Evolutionary conservation across 345 rosid species (phyloP), one percentile per base, ranked within the genome.

Genomic region (Noccaea caerulescens): DNA sequence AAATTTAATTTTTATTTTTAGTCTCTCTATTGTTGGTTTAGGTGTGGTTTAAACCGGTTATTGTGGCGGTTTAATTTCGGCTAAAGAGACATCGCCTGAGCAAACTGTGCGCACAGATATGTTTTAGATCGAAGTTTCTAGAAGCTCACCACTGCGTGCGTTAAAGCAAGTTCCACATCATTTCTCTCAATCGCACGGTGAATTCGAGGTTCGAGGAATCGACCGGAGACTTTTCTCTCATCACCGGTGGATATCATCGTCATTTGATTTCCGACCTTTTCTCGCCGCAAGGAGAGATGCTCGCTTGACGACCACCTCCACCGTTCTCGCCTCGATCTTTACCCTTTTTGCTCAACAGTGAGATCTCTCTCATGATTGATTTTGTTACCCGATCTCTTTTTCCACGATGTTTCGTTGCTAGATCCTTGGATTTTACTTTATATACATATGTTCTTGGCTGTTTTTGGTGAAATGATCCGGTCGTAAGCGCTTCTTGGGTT

Each of bases 51-150:
- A 33, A 69, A 36, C 27, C 56, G 72, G 72, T 56, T 57, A 30
- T 0, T n/a, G 1, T 9, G 0, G 9, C 38, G 75, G 69, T 69
- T 69, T 6, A 27, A 41, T 47, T 13, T 9, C 61, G 75, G 79
- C 70, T 76, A 6, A 27, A 27, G 30, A 27, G 30, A 27, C 39
- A 47, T 51, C 23, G 37, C 55, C 71, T 69, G 74, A 68, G 64
- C 63, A 44, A 60, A 67, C 69, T 46, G 73, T 36, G 69, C 66
- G 58, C 53, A 72, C 0, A 71, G 62, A 62, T 62, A 53, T 66
- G 76, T 18, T 34, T 33, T 27, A 62, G 45, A 68, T 54, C 49
- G 74, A 75, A 75, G 74, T 3, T 63, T 72, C 76, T 68, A 69
- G 70, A 75, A 68, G 51, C 34, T 68, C 63, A 51, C 27, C 62